Base-by-base conservation (phyloP, 108 stramenopile genomes). In the Nitzschia inconspicua region DNA sequence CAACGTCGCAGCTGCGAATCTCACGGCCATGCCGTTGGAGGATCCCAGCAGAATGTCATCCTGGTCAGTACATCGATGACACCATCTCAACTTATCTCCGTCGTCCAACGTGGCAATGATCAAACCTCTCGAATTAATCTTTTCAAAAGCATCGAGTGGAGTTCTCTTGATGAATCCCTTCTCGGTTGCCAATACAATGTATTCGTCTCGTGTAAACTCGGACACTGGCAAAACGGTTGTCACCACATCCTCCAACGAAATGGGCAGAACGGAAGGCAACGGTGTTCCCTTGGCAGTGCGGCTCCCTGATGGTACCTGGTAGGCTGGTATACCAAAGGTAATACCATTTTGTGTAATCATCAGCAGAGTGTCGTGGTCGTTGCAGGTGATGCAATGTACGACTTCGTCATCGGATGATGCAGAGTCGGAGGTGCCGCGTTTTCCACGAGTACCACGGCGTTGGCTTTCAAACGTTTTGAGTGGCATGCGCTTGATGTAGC, bases 401-500 rank as follows among this genome's bases (percentile, higher is more conserved):
- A 98, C 80, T 62, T 86, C 90, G 55, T 86, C 83, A 48, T 91
- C 86, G 30, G 56, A 60, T 5, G 83, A 66, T 19, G 73, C 61
- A 7, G 65, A 58, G 1, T 35, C 66, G 3, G 63, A 43, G 47
- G 85, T 92, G 20, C 88, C 92, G 62, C 60, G 83, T 63, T 79
- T 93, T 19, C 94, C 94, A 36, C 88, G 59, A 32, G 89, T 91
- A 9, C 90, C 92, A 48, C 87, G 79, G 53, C 75, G 78, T 57
- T 97, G 96, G 37, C 83, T 84, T 54, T 96, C 86, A 65, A 98
- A 98, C 11, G 88, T 87, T 37, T 85, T 82, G 14, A 96, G 64
- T 25, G 95, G 91, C 95, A 98, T 95, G 26, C 97, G 82, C 59
- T 98, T 98, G 59, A 98, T 92, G 73, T 98, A 96, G 18, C 97